phyloP scores from a whole-genome alignment of 306 rosid species.

The Malus sieversii region DNA sequence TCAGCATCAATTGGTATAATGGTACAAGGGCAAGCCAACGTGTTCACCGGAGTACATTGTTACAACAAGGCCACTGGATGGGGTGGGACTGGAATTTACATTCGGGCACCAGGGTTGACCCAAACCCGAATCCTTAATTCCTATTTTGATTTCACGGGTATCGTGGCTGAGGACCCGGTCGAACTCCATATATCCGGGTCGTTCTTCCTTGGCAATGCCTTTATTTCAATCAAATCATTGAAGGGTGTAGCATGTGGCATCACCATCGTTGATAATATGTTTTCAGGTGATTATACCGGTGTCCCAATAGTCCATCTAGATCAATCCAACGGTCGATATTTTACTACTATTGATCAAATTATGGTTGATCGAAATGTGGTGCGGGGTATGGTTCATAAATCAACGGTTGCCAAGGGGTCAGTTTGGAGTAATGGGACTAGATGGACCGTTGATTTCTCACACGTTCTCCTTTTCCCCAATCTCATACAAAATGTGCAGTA shows the following conservation, averaged over 20 bases:
- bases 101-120: constrained; percentile 31
- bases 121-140: constrained; percentile 29
- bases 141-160: constrained; percentile 34
- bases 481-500: constrained; percentile 29
- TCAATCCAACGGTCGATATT: constrained; percentile 14
- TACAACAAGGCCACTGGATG: constrained; percentile 33
- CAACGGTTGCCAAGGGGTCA: constrained; percentile 34
- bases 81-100: constrained; percentile 32
- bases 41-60: constrained; percentile 35
- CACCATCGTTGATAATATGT: constrained; percentile 31
- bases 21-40: constrained; percentile 35
- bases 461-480: constrained; percentile 25
- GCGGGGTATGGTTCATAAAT: constrained; percentile 24
- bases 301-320: constrained; percentile 24
- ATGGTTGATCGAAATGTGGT: constrained; percentile 31
- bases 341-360: constrained; percentile 27
- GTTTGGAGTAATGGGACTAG: constrained; percentile 20
- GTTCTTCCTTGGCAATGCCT: constrained; percentile 38
- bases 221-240: constrained; percentile 22
- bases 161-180: constrained; percentile 39
- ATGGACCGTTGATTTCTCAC: constrained; percentile 30
- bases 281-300: constrained; percentile 35
- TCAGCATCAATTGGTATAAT: constrained; percentile 30
- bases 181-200: constrained; percentile 30
- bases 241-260: constrained; percentile 25